Percentiles rank a stretch among this genome's conserved stretches.
Evolutionary conservation across 345 rosid species (phyloP).

Genomic region (Citrus unshiu): DNA sequence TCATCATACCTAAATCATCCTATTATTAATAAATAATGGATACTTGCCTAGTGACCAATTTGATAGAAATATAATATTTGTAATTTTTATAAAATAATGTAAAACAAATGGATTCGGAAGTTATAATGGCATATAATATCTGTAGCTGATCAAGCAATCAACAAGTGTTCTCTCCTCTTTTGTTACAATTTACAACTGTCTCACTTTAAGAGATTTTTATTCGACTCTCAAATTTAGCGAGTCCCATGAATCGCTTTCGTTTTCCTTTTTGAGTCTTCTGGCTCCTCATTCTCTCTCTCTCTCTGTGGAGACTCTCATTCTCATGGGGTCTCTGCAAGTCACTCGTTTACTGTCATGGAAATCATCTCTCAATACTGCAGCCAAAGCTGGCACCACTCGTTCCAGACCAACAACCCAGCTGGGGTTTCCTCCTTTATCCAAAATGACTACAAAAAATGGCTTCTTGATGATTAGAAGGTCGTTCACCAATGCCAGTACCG

Average conservation of each 20-base stretch:
- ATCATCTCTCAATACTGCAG: constrained; percentile 1
- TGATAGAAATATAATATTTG: too few species aligned
- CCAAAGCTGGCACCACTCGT: neutral
- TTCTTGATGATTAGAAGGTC: constrained; percentile 30
- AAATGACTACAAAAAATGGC: constrained; percentile 17
- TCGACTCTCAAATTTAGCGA: neutral
- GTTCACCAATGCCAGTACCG: constrained; percentile 10
- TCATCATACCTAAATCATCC: too few species aligned
- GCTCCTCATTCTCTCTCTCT: neutral
- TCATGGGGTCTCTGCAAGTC: constrained; percentile 47
- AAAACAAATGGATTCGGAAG: neutral
- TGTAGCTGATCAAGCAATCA: neutral
- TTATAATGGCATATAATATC: neutral
- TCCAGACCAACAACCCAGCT: constrained; percentile 16
- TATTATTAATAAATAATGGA: too few species aligned
- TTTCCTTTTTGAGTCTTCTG: neutral
- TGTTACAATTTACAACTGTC: neutral
- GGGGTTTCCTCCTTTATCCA: constrained; percentile 25
- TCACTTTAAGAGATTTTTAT: neutral
- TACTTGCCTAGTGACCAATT: too few species aligned
- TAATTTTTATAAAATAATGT: too few species aligned
- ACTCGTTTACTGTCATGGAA: constrained; percentile 17
- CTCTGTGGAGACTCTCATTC: neutral
- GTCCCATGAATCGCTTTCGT: constrained; percentile 9
- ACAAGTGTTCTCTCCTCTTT: neutral